Evolutionary conservation across 345 rosid species (phyloP).

Genomic region (Euphorbia lathyris): DNA sequence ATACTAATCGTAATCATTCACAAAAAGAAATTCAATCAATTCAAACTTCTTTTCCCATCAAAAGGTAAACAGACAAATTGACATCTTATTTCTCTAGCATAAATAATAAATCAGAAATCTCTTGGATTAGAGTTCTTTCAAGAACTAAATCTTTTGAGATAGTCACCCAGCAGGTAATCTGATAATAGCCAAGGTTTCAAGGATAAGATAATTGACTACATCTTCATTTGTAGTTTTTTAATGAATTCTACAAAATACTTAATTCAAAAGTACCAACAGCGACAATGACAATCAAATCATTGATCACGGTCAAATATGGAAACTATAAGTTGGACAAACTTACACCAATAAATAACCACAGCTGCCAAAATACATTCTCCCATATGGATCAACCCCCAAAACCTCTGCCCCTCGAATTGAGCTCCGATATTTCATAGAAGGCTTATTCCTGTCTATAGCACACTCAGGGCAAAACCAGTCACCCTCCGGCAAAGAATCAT

Average conservation of each 20-base stretch:
- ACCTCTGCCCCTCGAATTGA: constrained; percentile 84
- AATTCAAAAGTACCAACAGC: not conserved
- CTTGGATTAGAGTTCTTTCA: not conserved
- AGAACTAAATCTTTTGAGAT: not conserved
- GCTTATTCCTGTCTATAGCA: constrained; percentile 50
- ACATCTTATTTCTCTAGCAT: not conserved
- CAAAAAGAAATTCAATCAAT: not conserved
- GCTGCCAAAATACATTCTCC: constrained; percentile 68
- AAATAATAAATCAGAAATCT: not conserved
- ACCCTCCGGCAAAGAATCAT: constrained; percentile 84
- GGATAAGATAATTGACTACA: not conserved
- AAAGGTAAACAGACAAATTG: not conserved
- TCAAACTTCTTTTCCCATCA: not conserved
- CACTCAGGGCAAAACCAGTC: constrained; percentile 99
- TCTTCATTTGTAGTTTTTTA: not conserved
- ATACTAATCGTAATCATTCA: too few relatives aligned
- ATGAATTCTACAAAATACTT: not conserved
- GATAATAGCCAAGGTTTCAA: too few relatives aligned
- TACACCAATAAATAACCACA: constrained; percentile 92
- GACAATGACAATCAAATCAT: not conserved
- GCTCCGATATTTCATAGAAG: constrained; percentile 53
- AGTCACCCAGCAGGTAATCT: not conserved
- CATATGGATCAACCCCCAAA: constrained; percentile 75
- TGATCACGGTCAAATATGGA: not conserved
- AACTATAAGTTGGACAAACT: constrained; percentile 36